These are phyloP conservation scores for Blastocystis sp. DNA, from an alignment of 352 stramenopile genomes.

Conservation along the genomic window DNA sequence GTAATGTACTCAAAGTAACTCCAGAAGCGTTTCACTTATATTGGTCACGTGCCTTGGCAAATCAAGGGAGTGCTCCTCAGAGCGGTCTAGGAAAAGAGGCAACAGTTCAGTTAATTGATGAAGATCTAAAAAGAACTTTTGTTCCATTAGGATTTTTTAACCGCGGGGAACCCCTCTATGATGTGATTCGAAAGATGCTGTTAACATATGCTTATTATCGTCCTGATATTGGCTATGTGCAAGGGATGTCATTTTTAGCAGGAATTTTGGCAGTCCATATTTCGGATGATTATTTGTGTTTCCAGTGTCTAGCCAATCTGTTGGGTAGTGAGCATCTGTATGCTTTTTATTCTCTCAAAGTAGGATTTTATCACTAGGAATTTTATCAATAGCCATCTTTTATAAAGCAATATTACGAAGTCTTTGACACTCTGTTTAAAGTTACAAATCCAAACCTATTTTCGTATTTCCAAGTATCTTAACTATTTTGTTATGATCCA, in stretches of 20 bases:
- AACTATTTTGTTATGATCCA: neutral
- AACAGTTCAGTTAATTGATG: conserved; percentile 13
- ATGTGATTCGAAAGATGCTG: conserved; percentile 17
- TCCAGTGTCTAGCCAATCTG: conserved; percentile 47
- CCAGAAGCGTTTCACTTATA: conserved; percentile 40
- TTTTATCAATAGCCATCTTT: neutral
- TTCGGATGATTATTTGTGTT: conserved; percentile 33
- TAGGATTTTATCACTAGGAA: neutral
- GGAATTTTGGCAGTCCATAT: conserved; percentile 55
- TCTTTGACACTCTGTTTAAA: conserved; percentile 35
- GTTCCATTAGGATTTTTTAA: neutral
- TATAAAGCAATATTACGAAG: conserved; percentile 23
- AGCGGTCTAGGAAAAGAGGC: neutral
- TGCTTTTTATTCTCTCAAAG: conserved; percentile 49
- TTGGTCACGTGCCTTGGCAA: neutral
- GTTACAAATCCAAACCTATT: conserved; percentile 17
- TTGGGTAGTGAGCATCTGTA: conserved; percentile 49
- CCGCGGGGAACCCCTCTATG: conserved; percentile 24
- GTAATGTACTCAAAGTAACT: conserved; percentile 32
- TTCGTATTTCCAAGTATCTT: conserved; percentile 15
- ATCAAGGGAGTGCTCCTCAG: neutral
- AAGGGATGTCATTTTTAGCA: conserved; percentile 56
- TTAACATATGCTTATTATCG: conserved; percentile 46
- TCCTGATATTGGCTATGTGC: conserved; percentile 50
- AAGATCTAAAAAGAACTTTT: conserved; percentile 49